Evolutionary conservation across 2,329 filamentous ascomycete species (phyloP), one percentile per base, ranked within the genome.

Genomic region (Davidsoniella neocaledoniae): DNA sequence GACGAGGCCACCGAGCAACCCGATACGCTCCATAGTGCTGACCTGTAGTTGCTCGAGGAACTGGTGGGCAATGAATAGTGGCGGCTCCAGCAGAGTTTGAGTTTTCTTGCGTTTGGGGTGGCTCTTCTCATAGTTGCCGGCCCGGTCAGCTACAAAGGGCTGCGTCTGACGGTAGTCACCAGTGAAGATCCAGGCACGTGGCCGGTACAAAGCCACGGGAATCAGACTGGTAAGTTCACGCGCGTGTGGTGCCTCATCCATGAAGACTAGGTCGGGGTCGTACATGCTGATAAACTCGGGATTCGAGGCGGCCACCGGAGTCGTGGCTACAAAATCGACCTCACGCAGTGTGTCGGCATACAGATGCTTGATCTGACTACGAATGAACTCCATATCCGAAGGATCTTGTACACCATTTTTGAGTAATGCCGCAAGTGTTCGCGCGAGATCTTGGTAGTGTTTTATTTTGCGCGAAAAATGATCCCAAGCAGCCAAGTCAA

Each of bases 241-340:
- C 0, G 67, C 66, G 42, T 72, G 68, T 0, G 68, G 65, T 0
- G 67, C 65, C 61, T 93, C 86, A 41, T 88, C 86, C 55, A 93
- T 84, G 59, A 94, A 88, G 0, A 91, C 77, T 55, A 94, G 79
- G 57, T 91, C 83, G 0, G 86, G 85, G 55, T 83, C 81, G 29
- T 87, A 86, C 5, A 86, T 58, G 2, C 58, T 61, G 0, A 60
- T 55, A 33, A 71, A 67, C 0, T 57, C 55, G 0, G 62, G 62
- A 3, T 60, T 63, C 3, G 51, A 37, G 0, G 66, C 64, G 2
- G 68, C 66, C 1, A 70, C 68, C 0, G 69, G 68, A 1, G 69
- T 71, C 0, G 68, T 68, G 0, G 68, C 67, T 1, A 72, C 60
- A 47, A 71, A 70, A 43, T 71, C 68, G 0, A 66, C 61, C 2